These are phyloP conservation scores for Fusarium hostae DNA, from an alignment of 2,329 filamentous ascomycete genomes.

Conservation along the genomic window DNA sequence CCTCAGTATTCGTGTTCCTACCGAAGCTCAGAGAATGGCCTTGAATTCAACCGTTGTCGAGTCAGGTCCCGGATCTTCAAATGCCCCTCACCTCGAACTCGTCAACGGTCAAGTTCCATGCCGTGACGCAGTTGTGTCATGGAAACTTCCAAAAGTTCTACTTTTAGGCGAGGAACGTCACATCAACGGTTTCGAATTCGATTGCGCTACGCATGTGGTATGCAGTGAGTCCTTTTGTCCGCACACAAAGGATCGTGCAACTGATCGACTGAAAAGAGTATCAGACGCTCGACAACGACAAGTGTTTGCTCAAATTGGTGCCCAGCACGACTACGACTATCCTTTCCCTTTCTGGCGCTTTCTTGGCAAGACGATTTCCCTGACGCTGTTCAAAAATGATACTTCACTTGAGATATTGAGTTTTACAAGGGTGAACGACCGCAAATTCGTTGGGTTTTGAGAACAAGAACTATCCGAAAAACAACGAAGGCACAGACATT, in stretches of 20 bases:
- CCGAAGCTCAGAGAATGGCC: rapidly evolving
- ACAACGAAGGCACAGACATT: too few relatives aligned
- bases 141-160: background rate
- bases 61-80: background rate
- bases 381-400: background rate
- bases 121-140: background rate
- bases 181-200: background rate
- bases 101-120: background rate
- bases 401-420: background rate
- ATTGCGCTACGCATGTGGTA: background rate
- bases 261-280: background rate
- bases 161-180: background rate
- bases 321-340: background rate
- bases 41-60: background rate
- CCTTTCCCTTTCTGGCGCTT: background rate
- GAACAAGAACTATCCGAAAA: background rate
- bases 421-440: background rate
- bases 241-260: background rate
- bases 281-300: background rate
- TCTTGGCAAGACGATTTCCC: background rate
- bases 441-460: background rate
- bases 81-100: background rate
- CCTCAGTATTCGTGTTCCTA: background rate
- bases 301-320: background rate
- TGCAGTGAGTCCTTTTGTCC: background rate